Conservation (phyloP, 83 land plant species). For the Thuja plicata region DNA sequence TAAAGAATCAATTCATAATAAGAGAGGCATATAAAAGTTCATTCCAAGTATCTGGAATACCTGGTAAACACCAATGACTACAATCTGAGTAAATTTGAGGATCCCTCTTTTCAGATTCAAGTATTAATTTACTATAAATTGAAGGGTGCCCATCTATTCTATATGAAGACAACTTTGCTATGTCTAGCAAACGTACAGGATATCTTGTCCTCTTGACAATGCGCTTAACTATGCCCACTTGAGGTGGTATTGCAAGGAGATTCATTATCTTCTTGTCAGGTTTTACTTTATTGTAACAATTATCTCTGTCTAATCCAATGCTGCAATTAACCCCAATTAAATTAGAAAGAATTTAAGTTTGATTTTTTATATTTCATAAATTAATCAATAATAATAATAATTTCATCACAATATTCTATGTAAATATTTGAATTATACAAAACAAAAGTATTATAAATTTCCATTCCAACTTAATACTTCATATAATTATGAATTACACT, state of each 20-base stretch:
- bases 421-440: no score
- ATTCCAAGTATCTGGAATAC: slow-evolving; percentile 59
- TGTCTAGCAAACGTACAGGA: slow-evolving; percentile 57
- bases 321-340: not conserved
- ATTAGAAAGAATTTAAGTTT: not conserved
- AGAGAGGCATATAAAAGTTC: slow-evolving; percentile 32
- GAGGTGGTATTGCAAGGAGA: slow-evolving; percentile 32
- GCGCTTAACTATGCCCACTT: slow-evolving; percentile 33
- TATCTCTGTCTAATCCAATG: slow-evolving; percentile 24
- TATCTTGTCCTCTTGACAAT: slow-evolving; percentile 33
- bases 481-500: no score
- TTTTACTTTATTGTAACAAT: slow-evolving; percentile 50
- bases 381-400: no score
- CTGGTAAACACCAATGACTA: slow-evolving; percentile 69
- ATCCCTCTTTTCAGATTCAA: slow-evolving; percentile 15
- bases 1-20: not conserved
- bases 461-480: no score
- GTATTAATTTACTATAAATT: slow-evolving; percentile 50
- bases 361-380: no score
- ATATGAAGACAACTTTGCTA: slow-evolving; percentile 48
- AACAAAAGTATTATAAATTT: no score
- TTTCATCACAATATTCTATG: no score
- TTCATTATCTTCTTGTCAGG: slow-evolving; percentile 29
- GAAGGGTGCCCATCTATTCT: slow-evolving; percentile 75
- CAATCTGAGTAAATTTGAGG: slow-evolving; percentile 45